These are phyloP conservation scores for Ciborinia camelliae DNA, from an alignment of 2,329 filamentous ascomycete species.

Conservation along the genomic window DNA sequence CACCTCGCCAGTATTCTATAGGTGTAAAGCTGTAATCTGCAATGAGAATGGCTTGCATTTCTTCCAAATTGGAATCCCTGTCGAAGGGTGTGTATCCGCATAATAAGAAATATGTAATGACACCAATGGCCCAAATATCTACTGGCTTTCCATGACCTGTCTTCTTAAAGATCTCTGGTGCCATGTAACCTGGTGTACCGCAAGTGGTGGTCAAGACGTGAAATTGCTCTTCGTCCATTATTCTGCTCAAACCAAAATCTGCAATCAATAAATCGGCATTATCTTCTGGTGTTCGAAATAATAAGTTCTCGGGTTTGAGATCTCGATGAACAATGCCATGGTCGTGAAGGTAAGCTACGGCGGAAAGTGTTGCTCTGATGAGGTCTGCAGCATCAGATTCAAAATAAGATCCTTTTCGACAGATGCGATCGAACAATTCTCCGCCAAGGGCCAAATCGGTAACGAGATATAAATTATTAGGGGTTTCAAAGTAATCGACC, in stretches of 20 bases:
- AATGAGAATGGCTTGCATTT: constrained; percentile 97
- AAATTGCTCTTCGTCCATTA: constrained; percentile 99
- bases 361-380: constrained; percentile 89
- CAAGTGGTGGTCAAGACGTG: constrained; percentile 97
- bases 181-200: constrained; percentile 98
- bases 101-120: constrained; percentile 97
- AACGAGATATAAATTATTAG: constrained; percentile 98
- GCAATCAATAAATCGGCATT: constrained; percentile 96
- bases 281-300: constrained; percentile 96
- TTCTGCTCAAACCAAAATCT: constrained; percentile 90
- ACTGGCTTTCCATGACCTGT: constrained; percentile 96
- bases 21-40: constrained; percentile 96
- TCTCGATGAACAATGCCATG: constrained; percentile 98
- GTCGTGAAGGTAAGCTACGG: constrained; percentile 97
- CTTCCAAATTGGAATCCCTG: constrained; percentile 93
- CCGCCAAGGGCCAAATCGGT: constrained; percentile 95
- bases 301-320: constrained; percentile 92
- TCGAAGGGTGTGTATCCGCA: constrained; percentile 99
- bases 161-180: constrained; percentile 98
- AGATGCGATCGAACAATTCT: constrained; percentile 97
- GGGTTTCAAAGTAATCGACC: constrained; percentile 98
- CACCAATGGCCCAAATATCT: constrained; percentile 96
- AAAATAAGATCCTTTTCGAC: constrained; percentile 97
- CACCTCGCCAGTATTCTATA: constrained; percentile 92
- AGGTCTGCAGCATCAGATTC: constrained; percentile 95